Evolutionary conservation across 371 early-diverging fungal genomes (phyloP).

Genomic region (Vairimorpha apis): DNA sequence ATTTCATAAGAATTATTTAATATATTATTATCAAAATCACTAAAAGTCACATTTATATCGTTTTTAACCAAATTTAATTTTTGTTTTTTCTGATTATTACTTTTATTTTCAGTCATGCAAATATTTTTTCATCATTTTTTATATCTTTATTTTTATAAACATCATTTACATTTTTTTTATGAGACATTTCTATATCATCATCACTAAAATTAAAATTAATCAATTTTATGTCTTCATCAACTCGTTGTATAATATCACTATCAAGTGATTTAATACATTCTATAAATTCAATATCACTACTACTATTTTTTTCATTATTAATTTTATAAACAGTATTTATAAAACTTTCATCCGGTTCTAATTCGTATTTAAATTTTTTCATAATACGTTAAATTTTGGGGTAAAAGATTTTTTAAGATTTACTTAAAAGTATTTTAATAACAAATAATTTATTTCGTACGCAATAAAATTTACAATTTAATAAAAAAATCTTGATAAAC

Average conservation of each 20-base stretch:
- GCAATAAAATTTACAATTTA: too few relatives aligned
- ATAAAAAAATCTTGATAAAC: constrained; percentile 2
- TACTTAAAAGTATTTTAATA: too few relatives aligned
- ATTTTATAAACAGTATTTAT: constrained; percentile 22
- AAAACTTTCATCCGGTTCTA: constrained; percentile 31
- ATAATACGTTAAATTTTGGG: background rate
- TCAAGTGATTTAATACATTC: background rate
- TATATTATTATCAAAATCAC: background rate
- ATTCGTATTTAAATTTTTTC: constrained; percentile 16
- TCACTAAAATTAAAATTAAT: background rate
- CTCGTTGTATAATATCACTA: constrained; percentile 6
- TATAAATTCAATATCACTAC: constrained; percentile 31
- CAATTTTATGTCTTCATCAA: background rate
- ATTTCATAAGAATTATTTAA: background rate
- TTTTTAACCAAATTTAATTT: background rate
- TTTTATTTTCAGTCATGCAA: background rate
- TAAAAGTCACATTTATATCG: background rate
- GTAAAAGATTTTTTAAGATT: too few relatives aligned
- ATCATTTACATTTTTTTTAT: background rate
- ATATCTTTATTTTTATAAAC: background rate
- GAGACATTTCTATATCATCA: background rate
- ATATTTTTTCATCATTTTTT: background rate
- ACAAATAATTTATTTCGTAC: too few relatives aligned
- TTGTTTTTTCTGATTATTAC: background rate
- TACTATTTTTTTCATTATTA: background rate